phyloP scores from a whole-genome alignment of 176 grass and related monocot genomes.

The Phoenix roebelenii region DNA sequence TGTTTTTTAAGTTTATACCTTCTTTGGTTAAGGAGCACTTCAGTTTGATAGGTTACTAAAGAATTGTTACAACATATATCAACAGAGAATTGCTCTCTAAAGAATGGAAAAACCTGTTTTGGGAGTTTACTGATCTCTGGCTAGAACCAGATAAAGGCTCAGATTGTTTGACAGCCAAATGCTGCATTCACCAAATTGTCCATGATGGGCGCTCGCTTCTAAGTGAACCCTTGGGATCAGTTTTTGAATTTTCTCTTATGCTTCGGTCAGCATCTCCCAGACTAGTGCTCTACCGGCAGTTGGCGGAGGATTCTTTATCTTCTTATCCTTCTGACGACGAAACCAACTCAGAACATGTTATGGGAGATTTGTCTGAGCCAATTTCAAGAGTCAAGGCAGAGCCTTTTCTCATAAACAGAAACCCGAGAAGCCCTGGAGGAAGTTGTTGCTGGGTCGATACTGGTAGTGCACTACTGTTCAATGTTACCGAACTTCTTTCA shows the following conservation, averaged over 20 bases:
- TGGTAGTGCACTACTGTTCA: constrained; percentile 53
- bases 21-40: no score
- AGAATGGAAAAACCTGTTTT: constrained; percentile 69
- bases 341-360: neutral
- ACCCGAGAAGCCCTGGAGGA: constrained; percentile 32
- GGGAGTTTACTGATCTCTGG: constrained; percentile 76
- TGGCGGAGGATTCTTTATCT: constrained; percentile 83
- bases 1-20: no score
- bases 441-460: constrained; percentile 93
- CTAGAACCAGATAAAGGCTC: constrained; percentile 60
- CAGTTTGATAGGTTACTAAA: neutral
- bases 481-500: constrained; percentile 39
- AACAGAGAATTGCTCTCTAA: constrained; percentile 80
- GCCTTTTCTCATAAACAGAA: constrained; percentile 11
- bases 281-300: constrained; percentile 70
- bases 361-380: constrained; percentile 23
- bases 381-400: constrained; percentile 27
- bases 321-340: constrained; percentile 34
- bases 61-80: constrained; percentile 15
- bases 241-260: constrained; percentile 92
- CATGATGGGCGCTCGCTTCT: constrained; percentile 57
- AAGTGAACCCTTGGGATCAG: constrained; percentile 49
- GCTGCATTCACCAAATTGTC: constrained; percentile 66
- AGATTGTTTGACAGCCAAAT: constrained; percentile 79
- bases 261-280: constrained; percentile 87